Conservation (phyloP, 1,284 basidiomycete species). For the Rhodotorula sp. region DNA sequence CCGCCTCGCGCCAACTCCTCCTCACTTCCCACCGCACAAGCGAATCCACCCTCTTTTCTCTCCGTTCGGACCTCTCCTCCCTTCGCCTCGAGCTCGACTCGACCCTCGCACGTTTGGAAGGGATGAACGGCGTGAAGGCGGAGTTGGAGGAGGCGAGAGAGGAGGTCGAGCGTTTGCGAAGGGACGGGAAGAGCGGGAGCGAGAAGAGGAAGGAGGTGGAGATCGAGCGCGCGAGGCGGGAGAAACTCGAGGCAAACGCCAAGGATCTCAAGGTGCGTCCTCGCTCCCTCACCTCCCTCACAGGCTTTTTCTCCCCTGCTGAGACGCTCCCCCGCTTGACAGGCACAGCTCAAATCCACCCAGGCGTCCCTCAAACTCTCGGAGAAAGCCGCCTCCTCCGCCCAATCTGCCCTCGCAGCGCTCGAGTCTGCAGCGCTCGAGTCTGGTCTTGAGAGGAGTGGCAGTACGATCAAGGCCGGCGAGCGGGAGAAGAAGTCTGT, state of each 20-base stretch:
- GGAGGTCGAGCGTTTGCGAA: slow-evolving; percentile 11
- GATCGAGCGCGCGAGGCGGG: slow-evolving; percentile 15
- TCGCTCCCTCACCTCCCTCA: no score
- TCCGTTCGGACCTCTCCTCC: slow-evolving; percentile 16
- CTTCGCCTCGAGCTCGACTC: slow-evolving; percentile 5
- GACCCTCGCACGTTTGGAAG: neutral
- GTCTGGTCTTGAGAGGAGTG: neutral
- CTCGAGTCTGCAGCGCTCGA: neutral
- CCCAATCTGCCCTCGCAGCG: slow-evolving; percentile 5
- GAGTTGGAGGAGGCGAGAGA: neutral
- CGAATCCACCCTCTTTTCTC: slow-evolving; percentile 18
- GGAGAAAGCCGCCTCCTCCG: slow-evolving; percentile 5
- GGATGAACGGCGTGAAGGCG: slow-evolving; percentile 3
- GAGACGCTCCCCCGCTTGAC: neutral
- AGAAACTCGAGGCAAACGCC: slow-evolving; percentile 20
- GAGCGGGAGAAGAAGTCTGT: no score
- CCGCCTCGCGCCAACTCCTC: slow-evolving; percentile 25
- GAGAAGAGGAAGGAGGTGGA: slow-evolving; percentile 10
- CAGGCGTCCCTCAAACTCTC: slow-evolving; percentile 21
- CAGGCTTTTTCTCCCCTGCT: neutral
- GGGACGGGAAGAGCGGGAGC: slow-evolving; percentile 11
- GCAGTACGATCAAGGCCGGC: slow-evolving; percentile 18
- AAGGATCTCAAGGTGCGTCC: slow-evolving; percentile 36
- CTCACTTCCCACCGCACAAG: slow-evolving; percentile 21
- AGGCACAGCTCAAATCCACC: slow-evolving; percentile 26